Percentiles rank a stretch among this genome's conserved stretches.
These are phyloP conservation scores for Amanita bisporigera DNA, from an alignment of 1,284 basidiomycete genomes.

Conservation along the genomic window DNA sequence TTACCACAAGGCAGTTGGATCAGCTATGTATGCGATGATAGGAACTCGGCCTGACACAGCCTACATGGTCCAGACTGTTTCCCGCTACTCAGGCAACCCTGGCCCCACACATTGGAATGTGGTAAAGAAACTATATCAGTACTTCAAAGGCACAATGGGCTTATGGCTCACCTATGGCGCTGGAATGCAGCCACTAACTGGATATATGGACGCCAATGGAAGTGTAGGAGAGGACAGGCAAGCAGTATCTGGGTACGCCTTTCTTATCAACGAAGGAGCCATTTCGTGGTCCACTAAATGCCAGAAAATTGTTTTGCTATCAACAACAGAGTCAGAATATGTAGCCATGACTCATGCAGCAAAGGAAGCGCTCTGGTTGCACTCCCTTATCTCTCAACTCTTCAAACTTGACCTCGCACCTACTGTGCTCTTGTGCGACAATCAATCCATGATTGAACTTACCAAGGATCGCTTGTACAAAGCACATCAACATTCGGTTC, in stretches of 20 bases:
- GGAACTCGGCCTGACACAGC: conserved; percentile 44
- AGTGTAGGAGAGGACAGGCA: neutral
- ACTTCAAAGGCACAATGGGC: conserved; percentile 39
- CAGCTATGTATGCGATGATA: conserved; percentile 39
- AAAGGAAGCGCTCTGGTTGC: too few species aligned
- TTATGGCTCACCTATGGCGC: conserved; percentile 30
- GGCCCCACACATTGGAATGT: conserved; percentile 37
- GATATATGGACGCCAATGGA: neutral
- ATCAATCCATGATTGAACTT: conserved; percentile 14
- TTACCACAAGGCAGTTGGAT: too few species aligned
- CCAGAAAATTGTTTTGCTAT: conserved; percentile 42
- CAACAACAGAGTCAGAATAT: conserved; percentile 42
- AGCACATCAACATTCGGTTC: conserved; percentile 15
- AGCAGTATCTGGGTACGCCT: conserved; percentile 34
- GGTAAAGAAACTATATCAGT: conserved; percentile 32
- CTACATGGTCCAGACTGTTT: conserved; percentile 35
- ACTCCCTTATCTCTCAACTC: conserved; percentile 17
- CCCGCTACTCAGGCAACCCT: conserved; percentile 31
- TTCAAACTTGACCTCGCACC: neutral
- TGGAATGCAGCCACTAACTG: neutral
- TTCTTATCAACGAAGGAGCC: conserved; percentile 38
- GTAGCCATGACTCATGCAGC: conserved; percentile 37
- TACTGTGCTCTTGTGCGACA: conserved; percentile 20
- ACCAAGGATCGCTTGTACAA: conserved; percentile 16
- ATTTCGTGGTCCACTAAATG: conserved; percentile 45